Evolutionary conservation across 768 basidiomycete species (phyloP), one percentile per base, ranked within the genome.

Genomic region (Suillus placidus): DNA sequence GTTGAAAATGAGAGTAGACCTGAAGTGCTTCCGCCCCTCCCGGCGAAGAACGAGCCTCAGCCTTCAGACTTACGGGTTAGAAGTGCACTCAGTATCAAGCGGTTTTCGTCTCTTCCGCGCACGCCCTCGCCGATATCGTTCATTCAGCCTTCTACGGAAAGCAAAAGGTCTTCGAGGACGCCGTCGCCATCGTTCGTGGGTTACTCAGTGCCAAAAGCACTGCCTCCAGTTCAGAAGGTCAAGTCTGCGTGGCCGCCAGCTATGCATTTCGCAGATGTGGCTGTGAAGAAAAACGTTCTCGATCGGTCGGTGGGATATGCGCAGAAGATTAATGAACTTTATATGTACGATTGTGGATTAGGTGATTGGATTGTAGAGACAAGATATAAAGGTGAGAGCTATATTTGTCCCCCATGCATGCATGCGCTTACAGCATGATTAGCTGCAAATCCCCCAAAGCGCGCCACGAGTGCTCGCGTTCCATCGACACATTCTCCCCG

Each of bases 241-340:
- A 81, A 72, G 51, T 74, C 78, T 26, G 61, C 75, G 14, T 80
- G 86, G 73, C 92, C 92, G 3, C 79, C 87, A 52, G 90, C 91
- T 14, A 85, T 95, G 87, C 82, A 83, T 68, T 91, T 84, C 70
- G 79, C 83, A 52, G 92, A 96, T 71, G 81, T 95, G 4, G 70
- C 81, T 37, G 72, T 77, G 16, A 82, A 83, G 75, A 84, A 80
- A 68, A 88, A 82, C 35, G 71, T 89, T 3, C 66, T 85, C 5
- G 94, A 95, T 71, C 84, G 94, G 57, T 91, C 89, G 66, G 73
- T 79, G 30, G 85, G 88, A 43, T 96, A 95, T 70, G 89, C 91
- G 32, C 79, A 81, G 69, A 95, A 94, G 80, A 92, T 95, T 68
- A 93, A 93, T 71, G 92, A 95, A 73, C 75, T 96, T 23, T 86